Base-by-base conservation (phyloP, 2,329 filamentous ascomycete genomes). In the Lanzia echinophila region DNA sequence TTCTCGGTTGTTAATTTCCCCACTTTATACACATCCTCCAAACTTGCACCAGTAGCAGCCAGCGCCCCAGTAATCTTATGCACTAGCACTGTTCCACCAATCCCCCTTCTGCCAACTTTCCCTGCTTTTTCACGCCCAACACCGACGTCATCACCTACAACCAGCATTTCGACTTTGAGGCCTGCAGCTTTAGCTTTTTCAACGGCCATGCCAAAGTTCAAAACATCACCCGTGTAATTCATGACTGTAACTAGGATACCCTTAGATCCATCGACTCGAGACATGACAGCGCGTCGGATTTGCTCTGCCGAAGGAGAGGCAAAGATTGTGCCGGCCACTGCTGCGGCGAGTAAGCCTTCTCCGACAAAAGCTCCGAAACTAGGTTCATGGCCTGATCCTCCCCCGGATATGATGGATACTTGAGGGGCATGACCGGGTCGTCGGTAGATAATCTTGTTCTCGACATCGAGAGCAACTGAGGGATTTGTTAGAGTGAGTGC, bases 191-290 rank as follows among this genome's bases (percentile, higher is more conserved):
- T 85, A 15, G 90, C 90, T 74, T 96, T 96, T 71, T 96, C 92
- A 8, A 94, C 88, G 0, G 86, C 91, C 79, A 96, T 86, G 53
- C 90, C 91, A 67, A 96, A 96, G 72, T 96, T 95, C 62, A 96
- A 78, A 51, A 96, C 82, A 68, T 91, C 88, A 36, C 88, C 88
- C 1, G 90, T 95, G 71, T 95, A 95, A 70, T 96, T 96, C 88
- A 95, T 96, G 31, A 95, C 88, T 6, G 91, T 85, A n/a, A 96
- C 87, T 39, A 96, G 70, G 1, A 96, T 87, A 22, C 91, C 92
- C 58, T 82, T 79, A 43, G 79, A 76, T 3, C 79, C 78, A 57
- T 88, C 82, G 3, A 95, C 87, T 19, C 88, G 78, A 41, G 83
- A 79, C 65, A 85, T 80, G 50, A 95, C 86, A 56, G 84, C 89